phyloP scores from a whole-genome alignment of 768 basidiomycete species.

The Lyophyllum decastes region DNA sequence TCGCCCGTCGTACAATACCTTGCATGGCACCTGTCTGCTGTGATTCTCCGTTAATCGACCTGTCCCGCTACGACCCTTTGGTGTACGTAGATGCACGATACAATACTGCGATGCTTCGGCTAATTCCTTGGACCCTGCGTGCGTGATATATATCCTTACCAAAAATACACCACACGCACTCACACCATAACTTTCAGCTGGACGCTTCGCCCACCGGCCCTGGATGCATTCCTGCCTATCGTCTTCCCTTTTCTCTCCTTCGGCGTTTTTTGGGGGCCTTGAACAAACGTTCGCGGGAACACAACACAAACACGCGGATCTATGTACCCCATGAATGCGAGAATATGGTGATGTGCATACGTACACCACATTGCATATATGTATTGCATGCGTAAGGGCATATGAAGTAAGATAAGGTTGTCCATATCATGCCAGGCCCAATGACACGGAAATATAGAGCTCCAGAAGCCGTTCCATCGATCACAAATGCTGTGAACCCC shows the following conservation, averaged over 20 bases:
- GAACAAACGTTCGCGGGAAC: slow-evolving; percentile 11
- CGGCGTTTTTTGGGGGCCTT: neutral
- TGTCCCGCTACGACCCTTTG: neutral
- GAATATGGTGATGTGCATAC: too few relatives aligned
- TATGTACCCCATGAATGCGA: too few relatives aligned
- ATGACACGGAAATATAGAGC: neutral
- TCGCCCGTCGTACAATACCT: neutral
- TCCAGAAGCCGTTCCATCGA: neutral
- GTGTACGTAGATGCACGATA: neutral
- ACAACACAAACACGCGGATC: too few relatives aligned
- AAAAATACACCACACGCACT: neutral
- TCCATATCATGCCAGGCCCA: neutral
- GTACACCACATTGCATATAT: too few relatives aligned
- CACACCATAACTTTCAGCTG: neutral
- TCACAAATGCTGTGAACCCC: neutral
- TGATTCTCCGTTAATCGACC: neutral
- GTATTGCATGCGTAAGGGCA: too few relatives aligned
- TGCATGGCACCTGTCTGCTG: neutral
- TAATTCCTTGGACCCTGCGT: neutral
- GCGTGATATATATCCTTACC: neutral
- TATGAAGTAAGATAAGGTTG: neutral
- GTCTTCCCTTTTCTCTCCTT: neutral
- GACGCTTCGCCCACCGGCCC: neutral
- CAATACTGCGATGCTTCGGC: neutral
- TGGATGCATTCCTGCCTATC: neutral